These are phyloP conservation scores for Trifolium pratense DNA, from an alignment of 306 rosid genomes.

Conservation along the genomic window DNA sequence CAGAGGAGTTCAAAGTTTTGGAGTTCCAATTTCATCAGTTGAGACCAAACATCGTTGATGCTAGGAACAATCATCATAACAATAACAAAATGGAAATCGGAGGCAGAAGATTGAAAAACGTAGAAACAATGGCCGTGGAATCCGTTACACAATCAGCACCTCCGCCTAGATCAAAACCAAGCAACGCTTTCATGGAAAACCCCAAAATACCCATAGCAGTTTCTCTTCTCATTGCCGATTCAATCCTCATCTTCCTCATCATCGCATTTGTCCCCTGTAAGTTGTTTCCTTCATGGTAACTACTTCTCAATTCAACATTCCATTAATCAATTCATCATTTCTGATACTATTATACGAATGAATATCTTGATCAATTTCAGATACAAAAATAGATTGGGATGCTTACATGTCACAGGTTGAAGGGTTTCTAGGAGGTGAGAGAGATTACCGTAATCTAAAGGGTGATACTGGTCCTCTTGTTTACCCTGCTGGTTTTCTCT, in stretches of 20 bases:
- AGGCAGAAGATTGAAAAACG: slow-evolving; percentile 46
- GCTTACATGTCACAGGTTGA: slow-evolving; percentile 95
- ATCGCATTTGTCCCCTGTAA: slow-evolving; percentile 84
- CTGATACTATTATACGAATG: too few species aligned
- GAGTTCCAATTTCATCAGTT: not conserved
- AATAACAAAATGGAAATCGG: slow-evolving; percentile 24
- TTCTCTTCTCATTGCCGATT: slow-evolving; percentile 65
- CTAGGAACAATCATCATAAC: not conserved
- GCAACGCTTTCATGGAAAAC: slow-evolving; percentile 15
- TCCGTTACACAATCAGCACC: slow-evolving; percentile 52
- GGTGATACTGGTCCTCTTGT: slow-evolving; percentile 99
- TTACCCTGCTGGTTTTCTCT: slow-evolving; percentile 90
- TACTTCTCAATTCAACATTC: slow-evolving; percentile 7
- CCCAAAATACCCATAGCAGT: slow-evolving; percentile 54
- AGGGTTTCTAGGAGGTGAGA: slow-evolving; percentile 83
- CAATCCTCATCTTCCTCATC: slow-evolving; percentile 65
- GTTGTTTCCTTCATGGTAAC: not conserved
- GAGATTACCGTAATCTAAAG: slow-evolving; percentile 77
- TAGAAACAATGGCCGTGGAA: slow-evolving; percentile 59
- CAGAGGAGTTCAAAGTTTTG: not conserved
- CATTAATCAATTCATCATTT: not conserved
- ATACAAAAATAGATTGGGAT: slow-evolving; percentile 98
- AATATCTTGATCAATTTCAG: slow-evolving; percentile 44
- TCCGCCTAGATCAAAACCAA: slow-evolving; percentile 38
- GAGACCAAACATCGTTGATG: not conserved